Conservation (phyloP, 495 filamentous ascomycete species). For the Saxispiralis lemnorum region DNA sequence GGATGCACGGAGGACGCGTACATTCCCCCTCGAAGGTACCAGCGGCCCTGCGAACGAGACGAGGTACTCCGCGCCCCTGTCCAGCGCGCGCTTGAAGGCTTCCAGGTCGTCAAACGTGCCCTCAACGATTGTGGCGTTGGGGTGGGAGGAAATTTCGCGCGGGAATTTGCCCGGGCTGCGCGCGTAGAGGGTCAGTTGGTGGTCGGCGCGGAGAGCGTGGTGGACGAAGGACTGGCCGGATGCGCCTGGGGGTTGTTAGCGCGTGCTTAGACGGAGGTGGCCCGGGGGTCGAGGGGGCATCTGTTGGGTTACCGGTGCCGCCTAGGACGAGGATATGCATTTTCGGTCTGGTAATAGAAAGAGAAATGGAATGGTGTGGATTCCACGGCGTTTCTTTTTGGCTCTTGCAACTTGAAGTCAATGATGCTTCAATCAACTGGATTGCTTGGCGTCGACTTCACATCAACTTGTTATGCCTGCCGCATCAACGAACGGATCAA, state of each 20-base stretch:
- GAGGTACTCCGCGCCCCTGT: neutral
- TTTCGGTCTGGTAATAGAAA: too few relatives aligned
- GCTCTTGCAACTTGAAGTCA: too few relatives aligned
- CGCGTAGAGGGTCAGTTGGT: slow-evolving; percentile 2
- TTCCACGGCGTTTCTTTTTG: too few relatives aligned
- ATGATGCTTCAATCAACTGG: too few relatives aligned
- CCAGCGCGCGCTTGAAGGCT: neutral
- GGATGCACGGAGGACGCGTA: too few relatives aligned
- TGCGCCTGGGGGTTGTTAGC: neutral
- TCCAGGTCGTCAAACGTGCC: neutral
- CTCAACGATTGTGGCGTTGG: neutral
- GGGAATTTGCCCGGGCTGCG: slow-evolving; percentile 4
- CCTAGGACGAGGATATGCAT: slow-evolving; percentile 9
- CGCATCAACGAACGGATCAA: too few relatives aligned
- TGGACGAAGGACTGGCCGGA: neutral
- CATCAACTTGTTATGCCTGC: too few relatives aligned
- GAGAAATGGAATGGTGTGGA: too few relatives aligned
- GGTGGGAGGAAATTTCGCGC: neutral
- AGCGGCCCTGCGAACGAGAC: slow-evolving; percentile 4
- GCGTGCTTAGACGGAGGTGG: neutral
- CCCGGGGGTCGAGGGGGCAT: neutral
- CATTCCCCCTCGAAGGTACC: neutral
- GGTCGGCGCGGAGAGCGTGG: slow-evolving; percentile 2
- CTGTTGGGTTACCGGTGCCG: slow-evolving; percentile 4
- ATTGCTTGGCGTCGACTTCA: too few relatives aligned